Percentiles rank a stretch among this genome's conserved stretches.
Conservation (phyloP, 805 yeast genomes). For the Ogataea salicorniae region DNA sequence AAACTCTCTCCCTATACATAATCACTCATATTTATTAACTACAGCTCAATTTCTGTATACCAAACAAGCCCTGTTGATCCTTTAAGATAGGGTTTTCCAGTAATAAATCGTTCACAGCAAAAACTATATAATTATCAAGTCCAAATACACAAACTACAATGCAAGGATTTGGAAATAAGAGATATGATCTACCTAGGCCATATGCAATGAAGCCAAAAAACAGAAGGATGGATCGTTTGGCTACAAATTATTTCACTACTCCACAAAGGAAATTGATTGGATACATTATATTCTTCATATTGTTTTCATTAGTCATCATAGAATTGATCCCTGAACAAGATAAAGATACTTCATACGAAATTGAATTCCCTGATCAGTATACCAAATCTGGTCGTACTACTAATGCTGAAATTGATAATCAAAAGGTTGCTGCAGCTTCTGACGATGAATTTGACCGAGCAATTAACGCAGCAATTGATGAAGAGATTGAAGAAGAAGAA, state of each 20-base stretch:
- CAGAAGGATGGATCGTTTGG: constrained; percentile 17
- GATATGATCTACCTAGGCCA: constrained; percentile 39
- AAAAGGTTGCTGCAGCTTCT: background rate
- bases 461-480: background rate
- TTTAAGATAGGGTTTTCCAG: no score
- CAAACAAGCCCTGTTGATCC: no score
- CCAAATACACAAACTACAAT: constrained; percentile 7
- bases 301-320: constrained; percentile 31
- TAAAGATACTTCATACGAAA: constrained; percentile 17
- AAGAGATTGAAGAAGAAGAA: background rate
- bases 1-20: no score
- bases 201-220: constrained; percentile 32
- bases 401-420: background rate
- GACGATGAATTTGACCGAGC: background rate
- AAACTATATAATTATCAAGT: background rate
- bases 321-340: constrained; percentile 24
- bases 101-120: background rate
- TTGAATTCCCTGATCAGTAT: constrained; percentile 9
- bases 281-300: constrained; percentile 31
- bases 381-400: background rate
- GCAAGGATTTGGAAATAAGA: constrained; percentile 30
- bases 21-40: no score
- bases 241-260: constrained; percentile 35
- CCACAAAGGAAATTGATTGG: constrained; percentile 42
- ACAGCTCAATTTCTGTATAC: no score